phyloP scores from a whole-genome alignment of 2,329 filamentous ascomycete species.

The Diaporthe sp. region DNA sequence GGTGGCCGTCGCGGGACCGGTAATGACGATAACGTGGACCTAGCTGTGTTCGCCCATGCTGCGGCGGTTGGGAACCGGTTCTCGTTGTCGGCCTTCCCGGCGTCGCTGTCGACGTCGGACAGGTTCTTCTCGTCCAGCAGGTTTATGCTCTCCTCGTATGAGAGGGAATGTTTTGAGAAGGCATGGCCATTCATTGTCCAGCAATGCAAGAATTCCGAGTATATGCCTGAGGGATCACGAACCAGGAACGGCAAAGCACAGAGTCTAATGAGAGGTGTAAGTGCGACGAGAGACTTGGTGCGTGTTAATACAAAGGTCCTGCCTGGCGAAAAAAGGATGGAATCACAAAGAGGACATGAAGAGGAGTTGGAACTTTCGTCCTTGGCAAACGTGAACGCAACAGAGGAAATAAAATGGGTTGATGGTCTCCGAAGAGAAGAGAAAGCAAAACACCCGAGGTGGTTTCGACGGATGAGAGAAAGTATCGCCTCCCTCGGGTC shows the following conservation, averaged over 20 bases:
- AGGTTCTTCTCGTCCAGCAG: conserved; percentile 59
- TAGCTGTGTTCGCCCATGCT: conserved; percentile 50
- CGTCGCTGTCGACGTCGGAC: conserved; percentile 59
- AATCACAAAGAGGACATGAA: conserved; percentile 20
- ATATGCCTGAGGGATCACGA: conserved; percentile 25
- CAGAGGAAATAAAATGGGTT: conserved; percentile 5
- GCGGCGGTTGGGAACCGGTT: conserved; percentile 46
- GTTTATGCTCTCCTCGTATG: conserved; percentile 58
- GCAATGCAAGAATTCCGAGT: conserved; percentile 41
- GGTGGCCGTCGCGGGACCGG: conserved; percentile 51
- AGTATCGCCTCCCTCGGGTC: neutral
- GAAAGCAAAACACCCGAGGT: neutral
- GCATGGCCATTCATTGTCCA: conserved; percentile 57
- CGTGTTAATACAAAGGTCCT: conserved; percentile 8
- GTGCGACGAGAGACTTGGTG: neutral
- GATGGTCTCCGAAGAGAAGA: conserved; percentile 8
- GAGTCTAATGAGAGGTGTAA: conserved; percentile 9
- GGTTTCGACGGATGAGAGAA: neutral
- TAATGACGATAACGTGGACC: conserved; percentile 33
- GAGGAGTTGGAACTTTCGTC: conserved; percentile 18
- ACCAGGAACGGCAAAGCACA: conserved; percentile 28
- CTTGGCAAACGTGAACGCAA: conserved; percentile 15
- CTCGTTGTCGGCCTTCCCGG: conserved; percentile 55
- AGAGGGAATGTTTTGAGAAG: conserved; percentile 50
- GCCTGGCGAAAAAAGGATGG: conserved; percentile 15